Evolutionary conservation across 805 yeast species (phyloP).

Genomic region (Schwanniomyces occidentalis): DNA sequence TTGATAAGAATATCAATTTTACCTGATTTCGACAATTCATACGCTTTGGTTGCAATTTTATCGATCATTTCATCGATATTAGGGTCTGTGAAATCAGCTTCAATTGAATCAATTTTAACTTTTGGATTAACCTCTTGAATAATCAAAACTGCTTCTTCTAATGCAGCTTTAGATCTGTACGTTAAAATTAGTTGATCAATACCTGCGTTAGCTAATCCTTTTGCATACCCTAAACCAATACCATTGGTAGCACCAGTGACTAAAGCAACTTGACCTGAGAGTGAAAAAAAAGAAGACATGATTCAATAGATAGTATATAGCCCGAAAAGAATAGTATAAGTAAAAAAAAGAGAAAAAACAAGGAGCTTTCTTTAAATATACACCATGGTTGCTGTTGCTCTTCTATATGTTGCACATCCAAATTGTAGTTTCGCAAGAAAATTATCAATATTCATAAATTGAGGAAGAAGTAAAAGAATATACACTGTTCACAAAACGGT

Average conservation of each 20-base stretch:
- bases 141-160: constrained; percentile 23
- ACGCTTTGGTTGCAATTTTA: constrained; percentile 27
- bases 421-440: too few species aligned
- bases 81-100: constrained; percentile 21
- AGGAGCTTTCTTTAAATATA: not conserved
- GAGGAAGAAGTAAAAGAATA: too few species aligned
- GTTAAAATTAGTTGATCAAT: constrained; percentile 34
- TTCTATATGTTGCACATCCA: too few species aligned
- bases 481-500: too few species aligned
- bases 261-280: constrained; percentile 42
- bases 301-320: too few species aligned
- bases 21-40: constrained; percentile 25
- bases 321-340: too few species aligned
- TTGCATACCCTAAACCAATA: constrained; percentile 54
- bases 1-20: constrained; percentile 42
- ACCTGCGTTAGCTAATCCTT: constrained; percentile 54
- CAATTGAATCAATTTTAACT: constrained; percentile 20
- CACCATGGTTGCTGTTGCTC: not conserved
- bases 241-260: constrained; percentile 61
- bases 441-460: too few species aligned
- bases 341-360: too few species aligned
- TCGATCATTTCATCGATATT: constrained; percentile 26
- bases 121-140: constrained; percentile 22
- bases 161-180: constrained; percentile 34
- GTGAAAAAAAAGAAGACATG: constrained; percentile 28